Evolutionary conservation across 192 early-diverging fungal genomes (phyloP).

Genomic region (Entomortierella beljakovae): DNA sequence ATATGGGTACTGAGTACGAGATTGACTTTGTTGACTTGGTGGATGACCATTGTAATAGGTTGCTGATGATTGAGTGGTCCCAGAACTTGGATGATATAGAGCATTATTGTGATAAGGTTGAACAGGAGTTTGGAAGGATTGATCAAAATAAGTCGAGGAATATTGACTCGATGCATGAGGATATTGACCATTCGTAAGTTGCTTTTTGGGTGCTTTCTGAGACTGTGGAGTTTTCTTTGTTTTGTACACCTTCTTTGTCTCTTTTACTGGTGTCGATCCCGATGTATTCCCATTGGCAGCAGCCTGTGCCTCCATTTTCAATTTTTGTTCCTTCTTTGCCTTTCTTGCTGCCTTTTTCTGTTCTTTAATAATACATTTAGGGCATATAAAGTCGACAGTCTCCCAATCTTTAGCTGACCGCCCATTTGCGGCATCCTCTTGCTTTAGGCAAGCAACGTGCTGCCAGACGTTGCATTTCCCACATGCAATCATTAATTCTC

Average conservation of each 20-base stretch:
- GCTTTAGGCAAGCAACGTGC: constrained; percentile 73
- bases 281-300: background rate
- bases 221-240: constrained; percentile 1
- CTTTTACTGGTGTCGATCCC: background rate
- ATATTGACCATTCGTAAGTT: constrained; percentile 5
- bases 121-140: constrained; percentile 1
- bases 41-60: constrained; percentile 27
- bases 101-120: background rate
- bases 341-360: constrained; percentile 22
- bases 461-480: constrained; percentile 76
- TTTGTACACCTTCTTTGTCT: constrained; percentile 1
- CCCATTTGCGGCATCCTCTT: constrained; percentile 44
- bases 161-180: background rate
- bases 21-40: background rate
- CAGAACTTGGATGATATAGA: background rate
- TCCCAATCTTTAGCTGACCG: constrained; percentile 55
- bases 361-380: constrained; percentile 50
- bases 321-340: constrained; percentile 35
- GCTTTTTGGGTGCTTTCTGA: background rate
- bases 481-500: constrained; percentile 78
- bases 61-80: background rate
- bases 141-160: constrained; percentile 2
- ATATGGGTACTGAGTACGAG: constrained; percentile 8
- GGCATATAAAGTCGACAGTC: constrained; percentile 62
- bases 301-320: constrained; percentile 19